Evolutionary conservation across 495 filamentous ascomycete genomes (phyloP).

Genomic region (Pyrenula massariospora): DNA sequence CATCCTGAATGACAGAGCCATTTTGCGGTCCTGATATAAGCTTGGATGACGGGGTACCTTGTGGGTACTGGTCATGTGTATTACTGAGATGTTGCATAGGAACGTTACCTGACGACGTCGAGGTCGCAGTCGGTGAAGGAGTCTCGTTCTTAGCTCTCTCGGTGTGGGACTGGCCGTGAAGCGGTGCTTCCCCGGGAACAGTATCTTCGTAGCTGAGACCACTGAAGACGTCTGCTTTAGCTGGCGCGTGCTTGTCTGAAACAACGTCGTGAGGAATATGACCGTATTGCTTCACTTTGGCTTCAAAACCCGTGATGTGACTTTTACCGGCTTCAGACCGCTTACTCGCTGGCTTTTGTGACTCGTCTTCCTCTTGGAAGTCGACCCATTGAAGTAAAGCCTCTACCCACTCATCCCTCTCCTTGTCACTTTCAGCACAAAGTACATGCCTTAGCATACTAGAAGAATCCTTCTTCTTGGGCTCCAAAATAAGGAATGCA

Average conservation of each 20-base stretch:
- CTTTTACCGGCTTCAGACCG: slow-evolving; percentile 4
- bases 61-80: slow-evolving; percentile 6
- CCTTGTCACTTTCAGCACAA: slow-evolving; percentile 87
- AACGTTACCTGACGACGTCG: slow-evolving; percentile 6
- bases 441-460: slow-evolving; percentile 89
- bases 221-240: slow-evolving; percentile 49
- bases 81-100: slow-evolving; percentile 9
- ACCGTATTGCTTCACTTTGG: slow-evolving; percentile 17
- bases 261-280: slow-evolving; percentile 36
- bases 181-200: slow-evolving; percentile 58
- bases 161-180: slow-evolving; percentile 32
- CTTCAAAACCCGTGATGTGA: slow-evolving; percentile 6
- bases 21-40: slow-evolving; percentile 82
- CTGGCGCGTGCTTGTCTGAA: slow-evolving; percentile 25
- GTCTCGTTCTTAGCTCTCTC: slow-evolving; percentile 18
- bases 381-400: slow-evolving; percentile 86
- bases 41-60: slow-evolving; percentile 32
- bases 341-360: slow-evolving; percentile 8
- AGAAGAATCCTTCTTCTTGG: slow-evolving; percentile 88
- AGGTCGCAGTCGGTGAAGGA: slow-evolving; percentile 27
- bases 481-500: slow-evolving; percentile 88
- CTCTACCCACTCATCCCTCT: slow-evolving; percentile 90
- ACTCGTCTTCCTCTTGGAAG: slow-evolving; percentile 39
- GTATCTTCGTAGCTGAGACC: slow-evolving; percentile 78
- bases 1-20: slow-evolving; percentile 73